These are phyloP conservation scores for Harringtonia aguacate DNA, from an alignment of 2,329 filamentous ascomycete species.

Conservation along the genomic window DNA sequence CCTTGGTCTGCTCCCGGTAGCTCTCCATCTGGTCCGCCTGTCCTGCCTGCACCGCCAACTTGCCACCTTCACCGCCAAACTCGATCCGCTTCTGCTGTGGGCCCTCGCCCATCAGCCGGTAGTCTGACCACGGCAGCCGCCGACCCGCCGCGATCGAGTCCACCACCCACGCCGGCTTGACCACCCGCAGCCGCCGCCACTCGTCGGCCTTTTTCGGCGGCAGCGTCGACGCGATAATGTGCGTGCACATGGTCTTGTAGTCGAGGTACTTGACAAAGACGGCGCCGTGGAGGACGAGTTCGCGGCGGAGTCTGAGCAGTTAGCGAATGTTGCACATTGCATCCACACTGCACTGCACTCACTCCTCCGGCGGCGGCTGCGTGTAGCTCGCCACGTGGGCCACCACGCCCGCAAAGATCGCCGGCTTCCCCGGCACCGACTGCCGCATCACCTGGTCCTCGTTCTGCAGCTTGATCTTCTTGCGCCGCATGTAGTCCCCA, in stretches of 20 bases:
- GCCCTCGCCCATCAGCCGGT: conserved; percentile 76
- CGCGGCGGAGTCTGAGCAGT: conserved; percentile 63
- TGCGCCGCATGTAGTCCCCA: conserved; percentile 82
- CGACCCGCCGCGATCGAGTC: conserved; percentile 77
- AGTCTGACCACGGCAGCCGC: conserved; percentile 76
- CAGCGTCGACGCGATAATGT: conserved; percentile 84
- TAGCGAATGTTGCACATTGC: too few relatives aligned
- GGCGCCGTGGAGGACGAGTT: conserved; percentile 89
- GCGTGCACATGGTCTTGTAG: conserved; percentile 87
- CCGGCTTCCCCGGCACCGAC: conserved; percentile 57
- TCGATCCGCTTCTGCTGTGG: conserved; percentile 68
- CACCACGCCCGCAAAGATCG: conserved; percentile 83
- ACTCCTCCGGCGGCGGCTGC: conserved; percentile 79
- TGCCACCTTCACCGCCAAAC: conserved; percentile 47
- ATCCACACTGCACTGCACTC: too few relatives aligned
- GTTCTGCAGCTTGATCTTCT: conserved; percentile 96
- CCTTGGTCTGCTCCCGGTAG: conserved; percentile 72
- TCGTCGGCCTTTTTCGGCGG: conserved; percentile 91
- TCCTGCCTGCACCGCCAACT: conserved; percentile 57
- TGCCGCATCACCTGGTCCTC: conserved; percentile 73
- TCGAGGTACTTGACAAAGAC: conserved; percentile 92
- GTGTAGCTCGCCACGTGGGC: conserved; percentile 94
- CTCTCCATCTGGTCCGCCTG: conserved; percentile 50
- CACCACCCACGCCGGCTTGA: conserved; percentile 88
- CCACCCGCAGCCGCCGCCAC: conserved; percentile 78